Evolutionary conservation across 1,139 yeast genomes (phyloP), one percentile per base, ranked within the genome.

Genomic region (Lodderomyces margitis): DNA sequence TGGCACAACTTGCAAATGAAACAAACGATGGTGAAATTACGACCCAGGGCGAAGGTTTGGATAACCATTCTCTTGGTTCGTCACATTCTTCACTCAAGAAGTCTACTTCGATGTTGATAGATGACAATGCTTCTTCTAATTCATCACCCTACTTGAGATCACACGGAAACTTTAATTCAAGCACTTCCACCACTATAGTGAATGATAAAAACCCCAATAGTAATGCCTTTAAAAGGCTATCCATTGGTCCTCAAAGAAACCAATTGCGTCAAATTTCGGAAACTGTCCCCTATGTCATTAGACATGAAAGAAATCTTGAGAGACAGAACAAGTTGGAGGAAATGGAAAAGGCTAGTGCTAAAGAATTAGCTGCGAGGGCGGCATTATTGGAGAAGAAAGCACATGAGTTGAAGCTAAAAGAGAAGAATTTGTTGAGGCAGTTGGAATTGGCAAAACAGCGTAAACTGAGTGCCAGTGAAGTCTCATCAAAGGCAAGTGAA

Each of bases 291-390:
- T 85, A 85, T 52, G 85, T 84, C 28, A 68, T 85, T 49, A 77
- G 87, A 57, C 92, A 85, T 58, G 92, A 85, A 59, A 74, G 86
- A 47, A 75, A 84, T 43, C 66, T 81, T 51, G 84, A 84, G 45
- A 81, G 87, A 60, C 91, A 85, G 56, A 87, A 81, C 46, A 84
- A 83, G 62, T 66, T 85, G 46, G 91, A 85, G 56, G 88, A 85
- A 54, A 66, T 85, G 66, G 94, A 85, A 58, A 81, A 83, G 59
- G 83, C 83, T 46, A 79, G 87, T 48, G 92, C 92, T 0, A 75
- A 75, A 57, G 91, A 84, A 55, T 66, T 85, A 54, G 81, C 87
- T 19, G 69, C 68, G 46, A 70, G 91, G 52, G 91, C 89, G 7
- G 84, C 84, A n/a, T 79, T 82, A 44, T 72, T 85, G 54, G 92